These are phyloP conservation scores for Arctostaphylos glauca DNA, from an alignment of 148 eudicot genomes.

Conservation along the genomic window DNA sequence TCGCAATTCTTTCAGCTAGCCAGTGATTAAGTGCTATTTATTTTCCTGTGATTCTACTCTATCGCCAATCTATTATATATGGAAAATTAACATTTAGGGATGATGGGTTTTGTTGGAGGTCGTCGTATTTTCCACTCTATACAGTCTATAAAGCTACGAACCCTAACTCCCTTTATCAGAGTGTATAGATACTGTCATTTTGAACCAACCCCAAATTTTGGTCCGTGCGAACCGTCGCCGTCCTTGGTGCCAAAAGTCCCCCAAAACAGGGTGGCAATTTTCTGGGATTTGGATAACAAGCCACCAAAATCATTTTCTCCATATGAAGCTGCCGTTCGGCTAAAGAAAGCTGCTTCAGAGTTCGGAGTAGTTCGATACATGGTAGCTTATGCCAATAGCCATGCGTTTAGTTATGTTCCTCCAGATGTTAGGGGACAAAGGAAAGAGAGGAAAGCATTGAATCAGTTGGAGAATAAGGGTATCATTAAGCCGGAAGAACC, in stretches of 20 bases:
- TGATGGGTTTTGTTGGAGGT: not conserved
- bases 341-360: constrained; percentile 53
- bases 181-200: constrained; percentile 28
- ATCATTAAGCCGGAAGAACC: constrained; percentile 46
- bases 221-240: constrained; percentile 18
- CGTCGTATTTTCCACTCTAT: not conserved
- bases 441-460: constrained; percentile 49
- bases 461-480: constrained; percentile 53
- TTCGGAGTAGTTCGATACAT: constrained; percentile 61
- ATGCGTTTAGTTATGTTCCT: constrained; percentile 63
- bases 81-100: not conserved
- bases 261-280: constrained; percentile 51
- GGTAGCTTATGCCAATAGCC: constrained; percentile 72
- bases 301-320: constrained; percentile 68
- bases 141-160: constrained; percentile 17
- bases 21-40: not conserved
- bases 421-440: constrained; percentile 41
- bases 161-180: constrained; percentile 6
- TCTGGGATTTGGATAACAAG: constrained; percentile 90
- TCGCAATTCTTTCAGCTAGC: not conserved
- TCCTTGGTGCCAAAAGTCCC: constrained; percentile 21
- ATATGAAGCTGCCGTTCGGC: constrained; percentile 57
- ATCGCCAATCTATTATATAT: not conserved
- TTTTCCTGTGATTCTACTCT: not conserved
- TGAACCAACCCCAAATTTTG: constrained; percentile 16